These are phyloP conservation scores for Avicennia marina DNA, from an alignment of 257 asterid genomes.

Conservation along the genomic window DNA sequence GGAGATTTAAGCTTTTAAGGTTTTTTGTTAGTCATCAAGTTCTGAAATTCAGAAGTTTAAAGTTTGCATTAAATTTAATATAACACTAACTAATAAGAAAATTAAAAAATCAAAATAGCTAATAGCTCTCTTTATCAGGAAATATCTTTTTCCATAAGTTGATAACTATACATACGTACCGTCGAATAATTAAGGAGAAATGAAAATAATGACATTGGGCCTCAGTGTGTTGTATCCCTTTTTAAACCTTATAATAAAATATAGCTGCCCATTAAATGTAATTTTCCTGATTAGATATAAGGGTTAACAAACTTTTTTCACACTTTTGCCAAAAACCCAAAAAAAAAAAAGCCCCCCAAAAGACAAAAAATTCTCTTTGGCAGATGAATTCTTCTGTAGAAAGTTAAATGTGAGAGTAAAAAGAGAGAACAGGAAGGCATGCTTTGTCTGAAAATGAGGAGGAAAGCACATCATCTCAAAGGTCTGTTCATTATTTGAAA, in stretches of 20 bases:
- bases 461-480: conserved; percentile 1
- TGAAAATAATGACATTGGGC: not conserved
- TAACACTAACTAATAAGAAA: too few species aligned
- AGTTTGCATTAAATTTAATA: not conserved
- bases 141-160: not conserved
- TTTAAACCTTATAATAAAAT: not conserved
- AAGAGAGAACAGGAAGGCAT: not conserved
- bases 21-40: not conserved
- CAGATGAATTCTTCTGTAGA: not conserved
- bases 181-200: not conserved
- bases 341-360: too few species aligned
- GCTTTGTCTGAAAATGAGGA: conserved; percentile 17
- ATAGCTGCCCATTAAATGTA: conserved; percentile 9
- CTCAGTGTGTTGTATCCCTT: too few species aligned
- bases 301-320: too few species aligned
- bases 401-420: not conserved
- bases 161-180: not conserved
- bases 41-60: not conserved
- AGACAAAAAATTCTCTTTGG: too few species aligned
- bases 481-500: not conserved
- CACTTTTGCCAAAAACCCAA: too few species aligned
- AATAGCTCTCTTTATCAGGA: too few species aligned
- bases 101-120: too few species aligned
- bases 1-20: not conserved
- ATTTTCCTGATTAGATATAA: not conserved